phyloP scores from a whole-genome alignment of 2,329 filamentous ascomycete genomes.

The Diplodia seriata region DNA sequence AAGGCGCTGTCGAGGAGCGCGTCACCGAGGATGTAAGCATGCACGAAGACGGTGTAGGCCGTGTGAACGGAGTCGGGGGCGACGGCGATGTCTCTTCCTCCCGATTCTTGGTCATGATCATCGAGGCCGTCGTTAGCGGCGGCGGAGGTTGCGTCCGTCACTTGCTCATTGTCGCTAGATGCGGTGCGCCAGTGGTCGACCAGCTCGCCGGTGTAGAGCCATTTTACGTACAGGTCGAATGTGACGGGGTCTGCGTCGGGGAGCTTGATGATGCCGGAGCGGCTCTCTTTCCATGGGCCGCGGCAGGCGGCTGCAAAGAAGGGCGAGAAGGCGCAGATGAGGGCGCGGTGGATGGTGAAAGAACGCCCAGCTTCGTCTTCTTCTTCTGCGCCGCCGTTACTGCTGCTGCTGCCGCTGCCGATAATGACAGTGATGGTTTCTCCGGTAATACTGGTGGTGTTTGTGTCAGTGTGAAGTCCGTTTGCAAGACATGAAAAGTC shows the following conservation, averaged over 20 bases:
- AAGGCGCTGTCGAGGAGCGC: too few relatives aligned
- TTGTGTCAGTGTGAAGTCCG: too few relatives aligned
- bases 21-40: too few relatives aligned
- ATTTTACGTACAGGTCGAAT: conserved; percentile 33
- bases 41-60: too few relatives aligned
- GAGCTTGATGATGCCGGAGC: conserved; percentile 13
- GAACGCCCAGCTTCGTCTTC: background rate
- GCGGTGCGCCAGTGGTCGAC: background rate
- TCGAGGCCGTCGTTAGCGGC: too few relatives aligned
- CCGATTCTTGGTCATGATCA: too few relatives aligned
- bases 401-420: background rate
- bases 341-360: background rate
- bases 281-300: conserved; percentile 25
- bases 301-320: conserved; percentile 32
- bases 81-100: too few relatives aligned
- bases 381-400: too few relatives aligned
- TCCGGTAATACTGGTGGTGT: background rate
- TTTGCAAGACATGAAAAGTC: background rate
- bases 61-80: too few relatives aligned
- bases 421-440: background rate
- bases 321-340: conserved; percentile 30
- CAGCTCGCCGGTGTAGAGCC: conserved; percentile 32
- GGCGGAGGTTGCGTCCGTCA: too few relatives aligned
- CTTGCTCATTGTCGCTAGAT: too few relatives aligned
- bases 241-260: background rate